Percentiles rank a stretch among this genome's conserved stretches.
Conservation (phyloP, 208 protist species). For the Leishmania braziliensis region DNA sequence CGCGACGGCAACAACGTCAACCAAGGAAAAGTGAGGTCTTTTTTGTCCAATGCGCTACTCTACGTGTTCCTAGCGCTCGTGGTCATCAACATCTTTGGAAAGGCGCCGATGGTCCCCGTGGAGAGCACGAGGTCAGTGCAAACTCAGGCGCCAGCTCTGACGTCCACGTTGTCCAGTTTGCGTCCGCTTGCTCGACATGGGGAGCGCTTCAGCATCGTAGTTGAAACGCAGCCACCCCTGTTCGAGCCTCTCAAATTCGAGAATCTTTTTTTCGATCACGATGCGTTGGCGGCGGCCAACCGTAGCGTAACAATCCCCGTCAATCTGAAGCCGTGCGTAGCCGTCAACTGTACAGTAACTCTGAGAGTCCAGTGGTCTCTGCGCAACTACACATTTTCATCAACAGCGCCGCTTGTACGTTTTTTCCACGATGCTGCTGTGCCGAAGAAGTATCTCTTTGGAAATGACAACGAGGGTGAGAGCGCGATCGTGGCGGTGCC, state of each 20-base stretch:
- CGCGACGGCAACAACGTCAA: background rate
- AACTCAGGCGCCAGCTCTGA: background rate
- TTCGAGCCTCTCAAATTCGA: constrained; percentile 36
- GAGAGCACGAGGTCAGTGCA: background rate
- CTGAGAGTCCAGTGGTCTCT: constrained; percentile 35
- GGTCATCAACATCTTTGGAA: constrained; percentile 19
- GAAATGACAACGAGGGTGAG: constrained; percentile 9
- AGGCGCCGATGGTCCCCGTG: constrained; percentile 3
- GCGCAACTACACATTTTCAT: constrained; percentile 20
- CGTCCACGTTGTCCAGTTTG: constrained; percentile 1
- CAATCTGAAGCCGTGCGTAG: constrained; percentile 26
- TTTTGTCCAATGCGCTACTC: constrained; percentile 16
- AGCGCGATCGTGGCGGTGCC: background rate
- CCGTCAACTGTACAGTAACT: constrained; percentile 27
- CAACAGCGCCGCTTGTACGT: constrained; percentile 23
- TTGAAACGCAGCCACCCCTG: constrained; percentile 27
- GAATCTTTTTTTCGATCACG: constrained; percentile 27
- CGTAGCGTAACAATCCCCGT: constrained; percentile 30
- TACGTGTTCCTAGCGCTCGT: constrained; percentile 21
- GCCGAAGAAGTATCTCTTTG: constrained; percentile 36
- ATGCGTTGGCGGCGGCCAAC: constrained; percentile 11
- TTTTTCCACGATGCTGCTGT: constrained; percentile 28
- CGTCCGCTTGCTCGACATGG: constrained; percentile 29
- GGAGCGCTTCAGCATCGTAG: constrained; percentile 24
- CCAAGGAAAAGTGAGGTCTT: constrained; percentile 2